Evolutionary conservation across 2,329 filamentous ascomycete species (phyloP).

Genomic region (Dactylellina drechsleri): DNA sequence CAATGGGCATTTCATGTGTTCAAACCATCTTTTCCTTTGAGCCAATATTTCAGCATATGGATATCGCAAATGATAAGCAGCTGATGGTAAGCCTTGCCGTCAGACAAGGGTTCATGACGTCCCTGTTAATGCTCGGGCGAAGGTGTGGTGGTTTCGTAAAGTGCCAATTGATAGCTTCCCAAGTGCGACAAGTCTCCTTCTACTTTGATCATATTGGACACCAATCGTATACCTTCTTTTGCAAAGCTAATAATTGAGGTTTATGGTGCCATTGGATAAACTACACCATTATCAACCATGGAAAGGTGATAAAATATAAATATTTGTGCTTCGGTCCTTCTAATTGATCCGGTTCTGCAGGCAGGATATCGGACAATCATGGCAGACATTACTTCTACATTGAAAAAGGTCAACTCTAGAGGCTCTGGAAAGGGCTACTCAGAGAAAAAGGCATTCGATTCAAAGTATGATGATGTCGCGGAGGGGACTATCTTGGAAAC

Average conservation of each 20-base stretch:
- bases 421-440: background rate
- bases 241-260: background rate
- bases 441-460: background rate
- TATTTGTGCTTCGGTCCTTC: background rate
- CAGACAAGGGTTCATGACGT: no score
- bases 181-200: background rate
- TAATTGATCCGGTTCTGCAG: background rate
- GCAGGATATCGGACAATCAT: background rate
- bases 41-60: no score
- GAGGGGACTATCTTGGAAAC: slow-evolving; percentile 7
- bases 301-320: background rate
- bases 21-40: no score
- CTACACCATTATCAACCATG: background rate
- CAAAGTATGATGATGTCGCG: slow-evolving; percentile 11
- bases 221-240: background rate
- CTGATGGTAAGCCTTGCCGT: no score
- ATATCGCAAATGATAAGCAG: no score
- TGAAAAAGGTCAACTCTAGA: background rate
- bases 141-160: background rate
- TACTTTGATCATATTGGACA: background rate
- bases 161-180: background rate
- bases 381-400: slow-evolving; percentile 3
- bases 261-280: background rate
- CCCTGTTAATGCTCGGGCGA: no score
- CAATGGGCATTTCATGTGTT: no score